phyloP scores from a whole-genome alignment of 192 early-diverging fungal species.

The Linnemannia exigua region DNA sequence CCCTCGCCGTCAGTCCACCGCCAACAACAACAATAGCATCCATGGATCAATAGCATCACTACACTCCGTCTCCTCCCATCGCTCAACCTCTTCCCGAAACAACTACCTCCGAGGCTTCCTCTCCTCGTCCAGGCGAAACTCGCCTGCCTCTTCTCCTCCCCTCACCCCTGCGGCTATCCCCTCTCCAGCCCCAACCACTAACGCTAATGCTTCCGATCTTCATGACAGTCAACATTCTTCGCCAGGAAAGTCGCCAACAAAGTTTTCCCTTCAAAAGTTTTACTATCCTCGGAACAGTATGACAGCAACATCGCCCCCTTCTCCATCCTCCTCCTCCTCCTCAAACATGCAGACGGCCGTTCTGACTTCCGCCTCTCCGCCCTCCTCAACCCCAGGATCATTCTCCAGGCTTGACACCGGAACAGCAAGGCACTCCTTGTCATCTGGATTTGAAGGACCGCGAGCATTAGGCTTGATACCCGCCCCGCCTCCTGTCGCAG shows the following conservation, averaged over 20 bases:
- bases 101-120: constrained; percentile 32
- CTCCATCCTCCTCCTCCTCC: constrained; percentile 4
- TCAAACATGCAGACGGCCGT: constrained; percentile 3
- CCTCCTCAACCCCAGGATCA: constrained; percentile 9
- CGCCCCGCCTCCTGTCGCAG: neutral
- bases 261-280: constrained; percentile 54
- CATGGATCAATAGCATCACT: constrained; percentile 17
- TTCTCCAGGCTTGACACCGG: constrained; percentile 35
- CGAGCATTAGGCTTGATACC: constrained; percentile 32
- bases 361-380: constrained; percentile 6
- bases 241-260: constrained; percentile 7
- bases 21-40: constrained; percentile 10
- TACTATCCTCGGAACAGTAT: constrained; percentile 52
- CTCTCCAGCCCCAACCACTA: constrained; percentile 1
- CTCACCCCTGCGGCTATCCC: neutral
- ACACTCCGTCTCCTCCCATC: neutral
- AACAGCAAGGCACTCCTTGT: constrained; percentile 10
- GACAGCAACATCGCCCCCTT: constrained; percentile 3
- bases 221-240: constrained; percentile 11
- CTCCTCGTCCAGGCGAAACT: constrained; percentile 13
- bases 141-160: constrained; percentile 7
- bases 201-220: neutral
- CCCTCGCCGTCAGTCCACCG: constrained; percentile 9
- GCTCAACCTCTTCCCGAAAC: constrained; percentile 15
- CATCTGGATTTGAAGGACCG: constrained; percentile 39